Conservation (phyloP, 73 alveolate species). For the Paramecium tetraurelia region DNA sequence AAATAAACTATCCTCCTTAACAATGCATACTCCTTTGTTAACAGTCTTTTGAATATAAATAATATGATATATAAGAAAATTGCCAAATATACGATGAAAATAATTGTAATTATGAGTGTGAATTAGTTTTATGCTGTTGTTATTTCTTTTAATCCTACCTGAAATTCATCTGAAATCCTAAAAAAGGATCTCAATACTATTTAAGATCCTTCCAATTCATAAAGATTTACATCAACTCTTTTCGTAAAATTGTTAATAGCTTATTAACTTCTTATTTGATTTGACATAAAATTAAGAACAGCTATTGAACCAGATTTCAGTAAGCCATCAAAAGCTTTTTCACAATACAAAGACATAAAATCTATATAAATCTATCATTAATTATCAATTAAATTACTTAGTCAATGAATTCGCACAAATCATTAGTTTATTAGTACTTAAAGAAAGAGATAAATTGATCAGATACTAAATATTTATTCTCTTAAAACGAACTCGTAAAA, state of each 20-base stretch:
- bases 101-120: background rate
- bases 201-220: background rate
- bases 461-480: background rate
- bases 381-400: background rate
- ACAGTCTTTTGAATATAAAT: background rate
- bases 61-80: background rate
- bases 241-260: slow-evolving; percentile 6
- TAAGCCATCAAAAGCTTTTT: background rate
- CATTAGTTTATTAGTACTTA: background rate
- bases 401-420: background rate
- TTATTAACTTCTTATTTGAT: background rate
- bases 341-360: background rate
- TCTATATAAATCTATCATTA: background rate
- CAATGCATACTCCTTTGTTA: background rate
- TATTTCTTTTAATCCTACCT: background rate
- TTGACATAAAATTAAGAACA: background rate
- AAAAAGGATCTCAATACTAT: background rate
- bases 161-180: background rate
- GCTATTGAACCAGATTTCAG: background rate
- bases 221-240: slow-evolving; percentile 2
- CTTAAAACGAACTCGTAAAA: background rate
- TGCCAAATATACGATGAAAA: background rate
- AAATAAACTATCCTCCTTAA: background rate
- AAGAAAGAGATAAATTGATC: background rate
- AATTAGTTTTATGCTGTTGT: background rate